Base-by-base conservation (phyloP, 129 eudicot species). In the Saposhnikovia divaricata region DNA sequence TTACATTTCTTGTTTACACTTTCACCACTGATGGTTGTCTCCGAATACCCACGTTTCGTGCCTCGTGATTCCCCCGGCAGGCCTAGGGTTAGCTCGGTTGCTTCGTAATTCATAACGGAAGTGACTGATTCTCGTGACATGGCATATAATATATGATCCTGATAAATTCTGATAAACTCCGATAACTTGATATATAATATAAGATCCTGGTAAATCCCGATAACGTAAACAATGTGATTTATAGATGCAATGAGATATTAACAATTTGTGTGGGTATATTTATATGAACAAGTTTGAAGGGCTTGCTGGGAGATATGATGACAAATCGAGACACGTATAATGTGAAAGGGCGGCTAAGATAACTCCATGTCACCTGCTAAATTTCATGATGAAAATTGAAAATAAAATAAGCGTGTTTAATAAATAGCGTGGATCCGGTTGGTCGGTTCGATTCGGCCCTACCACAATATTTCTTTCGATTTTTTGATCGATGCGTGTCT, bases 61-160 rank as follows among this genome's bases (percentile, higher is more conserved):
- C 83, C 27, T 5, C 75, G 12, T 3, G 57, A 72, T 5, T 84
- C 92, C 21, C 98, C 98, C 0, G 98, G 98, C 46, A 91, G 80
- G 7, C 91, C 89, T 38, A 93, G 81, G 45, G 90, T 93, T 70
- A 93, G 98, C 88, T 93, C 97, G 0, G 98, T 91, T 69, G 87
- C 96, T 3, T 84, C 83, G 38, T 82, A 83, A 79, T 87, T 87
- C 44, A 86, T 82, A 77, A 51, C 78, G 70, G 86, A 77, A 42
- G 73, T 68, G 68, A 85, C 76, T 39, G 84, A 82, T 77, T 87
- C 95, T 80, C 76, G 53, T 79, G 80, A 39, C 45, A 71, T 37
- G 15, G 16, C 6, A 6, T 27, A 50, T 18, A 51, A 15, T 50
- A 50, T 50, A 50, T 4, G 23, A 50, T 50, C 7, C 57, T 50